Evolutionary conservation across 768 basidiomycete genomes (phyloP).

Genomic region (Russula virescens): DNA sequence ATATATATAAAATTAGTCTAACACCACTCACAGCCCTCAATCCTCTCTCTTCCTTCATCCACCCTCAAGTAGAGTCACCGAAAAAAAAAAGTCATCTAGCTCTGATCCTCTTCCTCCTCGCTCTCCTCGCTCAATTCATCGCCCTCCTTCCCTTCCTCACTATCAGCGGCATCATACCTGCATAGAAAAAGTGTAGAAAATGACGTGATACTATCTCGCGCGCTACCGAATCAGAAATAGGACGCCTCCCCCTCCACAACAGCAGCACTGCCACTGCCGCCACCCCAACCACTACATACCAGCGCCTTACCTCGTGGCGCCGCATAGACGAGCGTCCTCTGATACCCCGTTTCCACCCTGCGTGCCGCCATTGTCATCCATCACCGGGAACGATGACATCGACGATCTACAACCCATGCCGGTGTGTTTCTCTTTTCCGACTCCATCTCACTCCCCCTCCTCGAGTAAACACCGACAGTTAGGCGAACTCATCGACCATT

Average conservation of each 20-base stretch:
- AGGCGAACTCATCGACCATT: neutral
- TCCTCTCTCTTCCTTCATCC: too few relatives aligned
- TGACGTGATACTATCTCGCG: constrained; percentile 11
- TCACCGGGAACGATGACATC: neutral
- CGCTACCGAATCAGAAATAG: constrained; percentile 7
- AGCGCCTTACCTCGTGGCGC: neutral
- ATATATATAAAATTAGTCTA: too few relatives aligned
- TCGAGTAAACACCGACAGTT: constrained; percentile 8
- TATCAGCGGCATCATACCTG: neutral
- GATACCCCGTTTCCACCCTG: too few relatives aligned
- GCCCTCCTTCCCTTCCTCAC: neutral
- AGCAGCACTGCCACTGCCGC: neutral
- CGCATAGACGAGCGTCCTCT: constrained; percentile 1
- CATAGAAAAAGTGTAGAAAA: constrained; percentile 9
- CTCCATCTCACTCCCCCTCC: neutral
- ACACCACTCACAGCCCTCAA: too few relatives aligned
- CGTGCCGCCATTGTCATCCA: too few relatives aligned
- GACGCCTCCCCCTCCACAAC: too few relatives aligned
- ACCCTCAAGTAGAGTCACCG: neutral
- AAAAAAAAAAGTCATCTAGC: constrained; percentile 5
- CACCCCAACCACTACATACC: neutral
- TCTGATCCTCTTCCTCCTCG: neutral
- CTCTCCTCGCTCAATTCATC: neutral
- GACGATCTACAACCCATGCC: constrained; percentile 5
- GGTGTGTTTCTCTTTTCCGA: constrained; percentile 12